These are phyloP conservation scores for Leccinum arenicola DNA, from an alignment of 768 basidiomycete genomes.

Conservation along the genomic window DNA sequence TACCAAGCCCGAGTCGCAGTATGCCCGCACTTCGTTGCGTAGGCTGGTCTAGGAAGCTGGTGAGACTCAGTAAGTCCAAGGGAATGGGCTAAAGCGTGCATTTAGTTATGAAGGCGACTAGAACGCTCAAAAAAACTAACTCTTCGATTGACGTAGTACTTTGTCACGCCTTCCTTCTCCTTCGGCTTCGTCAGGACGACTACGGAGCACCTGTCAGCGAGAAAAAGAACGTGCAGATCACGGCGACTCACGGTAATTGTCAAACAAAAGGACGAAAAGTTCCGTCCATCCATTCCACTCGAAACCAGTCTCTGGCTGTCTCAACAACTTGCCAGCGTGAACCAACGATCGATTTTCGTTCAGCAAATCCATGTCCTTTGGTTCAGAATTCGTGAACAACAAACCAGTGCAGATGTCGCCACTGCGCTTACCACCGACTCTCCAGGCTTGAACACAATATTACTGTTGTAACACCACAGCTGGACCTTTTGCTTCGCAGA, in stretches of 20 bases:
- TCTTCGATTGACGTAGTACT: conserved; percentile 77
- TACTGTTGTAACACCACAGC: conserved; percentile 81
- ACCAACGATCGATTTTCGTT: conserved; percentile 82
- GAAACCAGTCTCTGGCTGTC: conserved; percentile 86
- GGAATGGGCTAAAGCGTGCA: conserved; percentile 72
- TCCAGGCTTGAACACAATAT: conserved; percentile 75
- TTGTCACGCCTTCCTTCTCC: conserved; percentile 70
- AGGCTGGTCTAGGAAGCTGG: conserved; percentile 78
- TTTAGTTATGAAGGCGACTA: background rate
- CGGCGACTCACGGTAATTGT: conserved; percentile 80
- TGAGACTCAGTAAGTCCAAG: conserved; percentile 82
- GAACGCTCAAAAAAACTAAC: conserved; percentile 40
- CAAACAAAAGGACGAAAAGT: conserved; percentile 86
- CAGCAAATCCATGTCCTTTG: conserved; percentile 85
- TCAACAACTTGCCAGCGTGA: conserved; percentile 75
- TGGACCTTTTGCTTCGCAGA: conserved; percentile 88
- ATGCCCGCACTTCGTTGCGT: conserved; percentile 74
- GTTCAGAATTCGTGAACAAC: conserved; percentile 1
- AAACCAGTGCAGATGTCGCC: background rate
- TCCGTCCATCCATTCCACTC: conserved; percentile 91
- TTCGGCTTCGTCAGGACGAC: conserved; percentile 89
- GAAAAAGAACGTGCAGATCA: background rate
- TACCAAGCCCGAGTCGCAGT: conserved; percentile 55
- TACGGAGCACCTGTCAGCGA: conserved; percentile 31
- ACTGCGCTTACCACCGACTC: conserved; percentile 54